Base-by-base conservation (phyloP, 192 early-diverging fungal genomes). In the Podila epigama region DNA sequence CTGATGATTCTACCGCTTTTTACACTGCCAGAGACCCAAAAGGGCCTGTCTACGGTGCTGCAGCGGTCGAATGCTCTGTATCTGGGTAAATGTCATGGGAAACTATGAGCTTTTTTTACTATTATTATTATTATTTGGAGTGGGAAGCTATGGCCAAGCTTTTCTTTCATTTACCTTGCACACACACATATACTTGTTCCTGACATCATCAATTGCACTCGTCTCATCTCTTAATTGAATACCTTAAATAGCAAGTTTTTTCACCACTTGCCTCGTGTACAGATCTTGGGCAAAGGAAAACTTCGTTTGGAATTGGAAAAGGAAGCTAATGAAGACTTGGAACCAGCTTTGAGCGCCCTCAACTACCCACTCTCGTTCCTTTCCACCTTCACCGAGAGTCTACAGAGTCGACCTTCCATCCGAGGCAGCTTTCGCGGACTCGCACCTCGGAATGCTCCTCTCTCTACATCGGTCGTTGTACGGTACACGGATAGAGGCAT, bases 61-160 rank as follows among this genome's bases (percentile, higher is more conserved):
- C 80, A 22, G 51, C 68, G 3, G 72, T 81, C 16, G 80, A 81
- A 25, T 81, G 80, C 31, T 81, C 80, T 5, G 65, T 81, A 13
- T 81, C 80, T 32, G 80, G 72, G 60, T 77, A 77, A 15, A 50
- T 35, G 20, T 39, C 15, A 5, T 33, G 15, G 8, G 18, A 16
- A 16, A n/a, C 10, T 6, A 41, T n/a, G 4, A 16, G 37, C 27
- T 18, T 36, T 55, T 57, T 40, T 28, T 10, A 36, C 33, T 10
- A 51, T 50, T 34, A 27, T 12, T 0, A 1, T 2, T 32, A n/a
- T 16, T n/a, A 1, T 31, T 10, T n/a, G 27, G n/a, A n/a, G n/a
- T n/a, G n/a, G n/a, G n/a, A n/a, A n/a, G n/a, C n/a, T n/a, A n/a
- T n/a, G n/a, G n/a, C n/a, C n/a, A n/a, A n/a, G n/a, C n/a, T 39